Evolutionary conservation across 768 basidiomycete species (phyloP).

Genomic region (Lactarius vividus): DNA sequence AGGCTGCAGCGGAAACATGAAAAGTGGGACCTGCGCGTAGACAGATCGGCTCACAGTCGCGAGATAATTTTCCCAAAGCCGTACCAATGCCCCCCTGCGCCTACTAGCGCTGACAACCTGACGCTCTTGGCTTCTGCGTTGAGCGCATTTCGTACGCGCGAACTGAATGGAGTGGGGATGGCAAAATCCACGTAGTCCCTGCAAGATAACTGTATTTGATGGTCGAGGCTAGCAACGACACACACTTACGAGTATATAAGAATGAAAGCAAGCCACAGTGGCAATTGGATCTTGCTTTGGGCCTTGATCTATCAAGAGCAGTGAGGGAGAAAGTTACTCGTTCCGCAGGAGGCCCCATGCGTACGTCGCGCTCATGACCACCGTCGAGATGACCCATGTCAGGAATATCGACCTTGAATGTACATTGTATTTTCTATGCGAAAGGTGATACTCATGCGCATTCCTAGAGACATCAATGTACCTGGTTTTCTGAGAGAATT

Average conservation of each 20-base stretch:
- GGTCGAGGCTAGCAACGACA: not conserved
- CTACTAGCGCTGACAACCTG: conserved; percentile 76
- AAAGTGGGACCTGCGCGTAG: no score
- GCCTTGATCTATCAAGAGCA: conserved; percentile 61
- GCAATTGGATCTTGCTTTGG: conserved; percentile 74
- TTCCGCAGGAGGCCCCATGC: not conserved
- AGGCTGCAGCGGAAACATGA: conserved; percentile 47
- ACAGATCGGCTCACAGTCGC: conserved; percentile 57
- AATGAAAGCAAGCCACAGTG: conserved; percentile 89
- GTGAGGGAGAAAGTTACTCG: not conserved
- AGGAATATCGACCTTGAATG: conserved; percentile 81
- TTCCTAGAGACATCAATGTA: conserved; percentile 31
- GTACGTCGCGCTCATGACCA: conserved; percentile 77
- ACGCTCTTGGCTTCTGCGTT: conserved; percentile 88
- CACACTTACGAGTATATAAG: conserved; percentile 71
- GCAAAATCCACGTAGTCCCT: conserved; percentile 90
- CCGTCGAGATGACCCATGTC: conserved; percentile 89
- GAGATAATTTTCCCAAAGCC: conserved; percentile 85
- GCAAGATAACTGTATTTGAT: not conserved
- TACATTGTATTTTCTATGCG: conserved; percentile 85
- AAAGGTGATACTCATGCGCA: not conserved
- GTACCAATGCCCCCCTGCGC: conserved; percentile 89
- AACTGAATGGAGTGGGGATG: conserved; percentile 73
- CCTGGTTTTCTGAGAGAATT: conserved; percentile 91
- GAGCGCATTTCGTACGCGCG: conserved; percentile 79